Conservation (phyloP, 75 land plant genomes). For the Gnetum montanum region DNA sequence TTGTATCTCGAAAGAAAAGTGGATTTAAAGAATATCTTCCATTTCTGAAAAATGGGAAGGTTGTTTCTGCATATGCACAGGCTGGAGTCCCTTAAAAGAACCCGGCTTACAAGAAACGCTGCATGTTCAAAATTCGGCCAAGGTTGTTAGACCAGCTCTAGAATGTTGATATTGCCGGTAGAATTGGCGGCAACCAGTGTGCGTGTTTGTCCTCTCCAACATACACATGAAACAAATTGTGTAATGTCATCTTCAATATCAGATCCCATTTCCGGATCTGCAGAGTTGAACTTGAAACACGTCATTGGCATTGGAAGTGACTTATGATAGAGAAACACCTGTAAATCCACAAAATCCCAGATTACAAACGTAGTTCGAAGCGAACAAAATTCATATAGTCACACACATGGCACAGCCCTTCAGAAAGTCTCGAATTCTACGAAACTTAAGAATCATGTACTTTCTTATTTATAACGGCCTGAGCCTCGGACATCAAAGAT, state of each 20-base stretch:
- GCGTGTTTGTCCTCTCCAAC: constrained; percentile 46
- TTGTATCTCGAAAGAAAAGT: too few relatives aligned
- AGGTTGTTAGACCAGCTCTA: constrained; percentile 34
- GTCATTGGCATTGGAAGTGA: constrained; percentile 70
- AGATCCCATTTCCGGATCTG: constrained; percentile 37
- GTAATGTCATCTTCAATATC: constrained; percentile 43
- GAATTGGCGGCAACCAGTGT: constrained; percentile 49
- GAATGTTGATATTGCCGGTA: constrained; percentile 40
- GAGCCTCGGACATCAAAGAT: too few relatives aligned
- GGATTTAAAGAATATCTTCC: too few relatives aligned
- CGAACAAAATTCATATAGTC: not conserved
- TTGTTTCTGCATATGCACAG: too few relatives aligned
- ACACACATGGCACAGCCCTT: not conserved
- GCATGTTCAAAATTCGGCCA: too few relatives aligned
- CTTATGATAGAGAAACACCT: constrained; percentile 75
- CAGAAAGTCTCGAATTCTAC: not conserved
- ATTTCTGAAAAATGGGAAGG: too few relatives aligned
- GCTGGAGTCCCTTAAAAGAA: too few relatives aligned
- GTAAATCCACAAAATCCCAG: not conserved
- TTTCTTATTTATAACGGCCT: not conserved
- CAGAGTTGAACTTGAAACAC: constrained; percentile 47
- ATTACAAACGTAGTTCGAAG: not conserved
- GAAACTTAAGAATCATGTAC: not conserved
- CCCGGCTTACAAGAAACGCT: too few relatives aligned
- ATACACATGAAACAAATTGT: constrained; percentile 52